Conservation (phyloP, 257 asterid species). For the Solanum ossicruentum region DNA sequence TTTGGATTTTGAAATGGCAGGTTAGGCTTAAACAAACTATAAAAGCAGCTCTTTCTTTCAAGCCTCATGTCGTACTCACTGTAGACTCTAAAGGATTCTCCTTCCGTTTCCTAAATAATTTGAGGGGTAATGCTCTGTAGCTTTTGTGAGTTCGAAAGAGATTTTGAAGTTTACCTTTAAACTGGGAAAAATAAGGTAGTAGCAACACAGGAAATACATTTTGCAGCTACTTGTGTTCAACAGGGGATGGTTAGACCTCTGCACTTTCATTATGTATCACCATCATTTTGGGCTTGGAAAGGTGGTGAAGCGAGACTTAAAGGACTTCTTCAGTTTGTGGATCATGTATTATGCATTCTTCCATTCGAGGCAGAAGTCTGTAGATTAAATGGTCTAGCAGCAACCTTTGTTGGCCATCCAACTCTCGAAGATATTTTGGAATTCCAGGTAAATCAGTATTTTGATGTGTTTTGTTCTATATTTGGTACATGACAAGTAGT, state of each 20-base stretch:
- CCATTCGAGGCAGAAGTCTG: slow-evolving; percentile 86
- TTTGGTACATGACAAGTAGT: neutral
- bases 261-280: slow-evolving; percentile 91
- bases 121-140: slow-evolving; percentile 41
- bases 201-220: slow-evolving; percentile 34
- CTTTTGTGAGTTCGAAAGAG: neutral
- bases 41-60: slow-evolving; percentile 54
- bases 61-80: slow-evolving; percentile 85
- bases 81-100: slow-evolving; percentile 92
- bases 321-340: slow-evolving; percentile 59
- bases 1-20: slow-evolving; percentile 25
- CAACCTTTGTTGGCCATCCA: slow-evolving; percentile 96
- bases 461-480: neutral
- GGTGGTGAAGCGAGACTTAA: slow-evolving; percentile 86
- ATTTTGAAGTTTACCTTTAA: slow-evolving; percentile 9
- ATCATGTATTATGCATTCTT: slow-evolving; percentile 85
- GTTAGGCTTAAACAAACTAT: slow-evolving; percentile 53
- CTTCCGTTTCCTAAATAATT: slow-evolving; percentile 71
- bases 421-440: slow-evolving; percentile 69
- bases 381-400: slow-evolving; percentile 56
- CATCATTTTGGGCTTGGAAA: slow-evolving; percentile 99
- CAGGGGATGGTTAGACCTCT: slow-evolving; percentile 34
- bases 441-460: slow-evolving; percentile 30
- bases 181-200: slow-evolving; percentile 18
- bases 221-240: slow-evolving; percentile 56